Evolutionary conservation across 129 eudicot genomes (phyloP), one percentile per base, ranked within the genome.

Genomic region (Tagetes erecta): DNA sequence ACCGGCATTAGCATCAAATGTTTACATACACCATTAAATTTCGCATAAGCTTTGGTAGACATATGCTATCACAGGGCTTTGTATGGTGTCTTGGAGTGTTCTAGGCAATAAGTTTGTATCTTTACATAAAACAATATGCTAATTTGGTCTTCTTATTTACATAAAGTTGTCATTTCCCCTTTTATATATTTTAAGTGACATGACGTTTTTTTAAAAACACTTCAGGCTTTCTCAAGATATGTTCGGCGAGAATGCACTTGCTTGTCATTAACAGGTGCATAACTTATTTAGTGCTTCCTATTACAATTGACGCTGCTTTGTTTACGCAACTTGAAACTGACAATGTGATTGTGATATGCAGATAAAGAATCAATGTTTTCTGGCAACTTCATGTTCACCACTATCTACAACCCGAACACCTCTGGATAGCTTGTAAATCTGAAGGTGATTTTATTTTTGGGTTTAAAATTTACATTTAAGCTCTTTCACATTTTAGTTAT

Each of bases 151-250:
- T 63, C 2, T 63, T 63, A 63, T 45, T 63, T 63, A 31, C 44
- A 36, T 63, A 14, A 36, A 6, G 11, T 12, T 38, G 68, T 64
- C 12, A 64, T 5, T n/a, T n/a, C n/a, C n/a, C n/a, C n/a, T 38
- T 63, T n/a, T 38, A n/a, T 63, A 64, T 13, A 2, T 2, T 37
- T 12, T 37, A 37, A 63, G 31, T 12, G 3, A 6, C 12, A 0
- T 71, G 33, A 51, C 62, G 53, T 71, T 38, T 40, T 38, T 64
- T 64, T 5, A n/a, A 10, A 13, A 65, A 39, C 20, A 46, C 20
- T 74, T 44, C 78, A 91, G 97, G 97, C 91, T 66, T 76, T 91
- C 84, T 70, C 94, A 52, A 86, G 97, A 81, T 87, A 90, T 83
- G 76, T 90, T 68, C 91, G 87, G 8, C 84, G 80, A 63, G 91